Conservation (phyloP, 805 yeast species). For the Sugiyamaella mastotermitis region DNA sequence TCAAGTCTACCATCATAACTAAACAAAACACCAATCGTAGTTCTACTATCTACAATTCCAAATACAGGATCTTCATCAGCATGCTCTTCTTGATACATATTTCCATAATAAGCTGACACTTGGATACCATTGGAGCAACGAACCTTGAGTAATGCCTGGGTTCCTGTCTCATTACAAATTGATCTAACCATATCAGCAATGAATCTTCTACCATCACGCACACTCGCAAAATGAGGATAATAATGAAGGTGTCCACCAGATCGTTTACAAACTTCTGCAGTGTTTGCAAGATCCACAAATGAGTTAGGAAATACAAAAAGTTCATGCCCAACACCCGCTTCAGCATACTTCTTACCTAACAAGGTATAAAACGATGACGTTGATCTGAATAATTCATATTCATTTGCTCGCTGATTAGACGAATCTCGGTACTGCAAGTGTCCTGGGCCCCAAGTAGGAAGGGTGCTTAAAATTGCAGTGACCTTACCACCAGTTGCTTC, state of each 20-base stretch:
- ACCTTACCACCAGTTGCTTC: slow-evolving; percentile 70
- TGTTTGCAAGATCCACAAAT: slow-evolving; percentile 65
- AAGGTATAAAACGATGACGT: slow-evolving; percentile 57
- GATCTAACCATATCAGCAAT: slow-evolving; percentile 54
- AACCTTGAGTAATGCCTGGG: slow-evolving; percentile 75
- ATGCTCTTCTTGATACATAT: slow-evolving; percentile 32
- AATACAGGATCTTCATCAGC: slow-evolving; percentile 52
- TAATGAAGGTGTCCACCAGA: slow-evolving; percentile 68
- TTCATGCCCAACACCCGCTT: slow-evolving; percentile 66
- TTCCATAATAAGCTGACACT: slow-evolving; percentile 68
- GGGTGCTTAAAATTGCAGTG: slow-evolving; percentile 53
- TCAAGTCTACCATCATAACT: slow-evolving; percentile 70
- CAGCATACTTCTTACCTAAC: slow-evolving; percentile 51
- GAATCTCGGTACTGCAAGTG: slow-evolving; percentile 32
- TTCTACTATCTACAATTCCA: slow-evolving; percentile 59
- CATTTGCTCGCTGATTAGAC: slow-evolving; percentile 23
- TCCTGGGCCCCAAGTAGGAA: slow-evolving; percentile 84
- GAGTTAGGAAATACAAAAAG: slow-evolving; percentile 61
- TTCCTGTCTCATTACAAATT: slow-evolving; percentile 44
- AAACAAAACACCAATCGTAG: slow-evolving; percentile 64
- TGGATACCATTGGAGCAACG: slow-evolving; percentile 87
- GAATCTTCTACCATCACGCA: slow-evolving; percentile 63
- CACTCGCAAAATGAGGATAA: slow-evolving; percentile 62
- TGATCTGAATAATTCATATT: slow-evolving; percentile 50
- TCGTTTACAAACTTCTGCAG: slow-evolving; percentile 54